Percentiles rank a stretch among this genome's conserved stretches.
Conservation (phyloP, 305 asterid species). For the Andrographis paniculata region DNA sequence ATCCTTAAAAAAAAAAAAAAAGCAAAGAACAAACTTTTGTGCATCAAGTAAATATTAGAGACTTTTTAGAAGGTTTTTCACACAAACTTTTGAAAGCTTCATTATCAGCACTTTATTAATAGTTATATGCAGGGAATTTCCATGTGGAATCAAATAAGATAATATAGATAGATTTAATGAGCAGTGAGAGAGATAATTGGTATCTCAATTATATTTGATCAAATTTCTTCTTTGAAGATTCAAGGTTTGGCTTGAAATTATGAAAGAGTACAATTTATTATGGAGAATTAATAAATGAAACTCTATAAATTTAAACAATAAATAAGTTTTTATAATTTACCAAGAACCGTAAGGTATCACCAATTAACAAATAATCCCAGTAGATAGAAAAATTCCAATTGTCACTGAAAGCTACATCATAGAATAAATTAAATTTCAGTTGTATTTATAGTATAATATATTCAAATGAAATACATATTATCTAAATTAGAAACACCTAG, state of each 20-base stretch:
- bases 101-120: not conserved
- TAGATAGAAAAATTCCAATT: constrained; percentile 85
- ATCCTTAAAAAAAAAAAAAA: too few species aligned
- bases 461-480: constrained; percentile 9
- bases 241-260: constrained; percentile 1
- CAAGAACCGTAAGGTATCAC: constrained; percentile 93
- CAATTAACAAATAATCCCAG: constrained; percentile 76
- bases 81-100: constrained; percentile 2
- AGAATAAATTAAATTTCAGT: constrained; percentile 1
- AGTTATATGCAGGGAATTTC: not conserved
- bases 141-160: not conserved
- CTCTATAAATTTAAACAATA: too few species aligned
- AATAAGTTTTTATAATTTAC: constrained; percentile 31
- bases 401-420: constrained; percentile 81
- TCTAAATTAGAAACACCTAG: constrained; percentile 48
- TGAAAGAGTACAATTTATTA: not conserved
- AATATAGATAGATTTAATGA: not conserved
- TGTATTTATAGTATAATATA: not conserved
- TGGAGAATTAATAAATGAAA: constrained; percentile 5
- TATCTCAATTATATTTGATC: not conserved
- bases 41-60: constrained; percentile 13
- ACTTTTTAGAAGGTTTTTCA: not conserved
- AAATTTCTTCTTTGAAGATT: not conserved
- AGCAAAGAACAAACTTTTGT: constrained; percentile 80
- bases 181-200: not conserved